A percentile compares a stretch with the other conserved stretches of the same genome.
phyloP scores from a whole-genome alignment of 179 eudicot genomes.

The Silene noctiflora region DNA sequence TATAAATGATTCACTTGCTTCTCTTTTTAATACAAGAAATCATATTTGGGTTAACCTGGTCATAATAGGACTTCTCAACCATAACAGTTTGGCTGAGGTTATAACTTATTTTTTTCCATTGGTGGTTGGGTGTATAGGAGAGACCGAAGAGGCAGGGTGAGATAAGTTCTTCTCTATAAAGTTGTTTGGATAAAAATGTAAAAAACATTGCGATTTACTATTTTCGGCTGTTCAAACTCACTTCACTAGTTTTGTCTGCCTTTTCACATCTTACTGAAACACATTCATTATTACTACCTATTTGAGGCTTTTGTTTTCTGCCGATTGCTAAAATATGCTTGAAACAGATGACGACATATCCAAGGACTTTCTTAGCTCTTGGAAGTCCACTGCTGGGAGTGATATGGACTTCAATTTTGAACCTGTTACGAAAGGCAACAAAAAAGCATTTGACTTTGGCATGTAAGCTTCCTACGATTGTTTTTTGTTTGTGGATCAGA shows the following conservation, averaged over 20 bases:
- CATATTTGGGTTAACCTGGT: too few relatives aligned
- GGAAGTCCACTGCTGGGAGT: conserved; percentile 60
- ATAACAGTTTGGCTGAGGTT: too few relatives aligned
- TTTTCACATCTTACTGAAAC: neutral
- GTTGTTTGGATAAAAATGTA: neutral
- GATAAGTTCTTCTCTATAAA: conserved; percentile 7
- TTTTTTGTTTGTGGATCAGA: conserved; percentile 6
- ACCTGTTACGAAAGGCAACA: conserved; percentile 59
- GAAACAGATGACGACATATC: conserved; percentile 69
- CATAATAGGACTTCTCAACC: too few relatives aligned
- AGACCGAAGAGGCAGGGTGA: too few relatives aligned
- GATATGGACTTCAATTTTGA: conserved; percentile 74
- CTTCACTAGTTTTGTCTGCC: conserved; percentile 6
- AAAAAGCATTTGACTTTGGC: conserved; percentile 61
- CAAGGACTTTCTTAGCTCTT: conserved; percentile 67
- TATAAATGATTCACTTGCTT: too few relatives aligned
- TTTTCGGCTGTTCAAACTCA: neutral
- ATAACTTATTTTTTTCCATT: too few relatives aligned
- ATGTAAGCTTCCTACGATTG: conserved; percentile 50
- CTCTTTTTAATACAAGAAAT: too few relatives aligned
- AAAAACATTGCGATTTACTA: neutral
- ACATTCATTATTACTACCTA: neutral
- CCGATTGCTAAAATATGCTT: conserved; percentile 4
- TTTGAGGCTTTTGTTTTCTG: neutral
- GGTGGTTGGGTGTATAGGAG: too few relatives aligned